Percentiles rank a stretch among this genome's conserved stretches.
These are phyloP conservation scores for Hypoxylon sp. DNA, from an alignment of 2,329 filamentous ascomycete genomes.

Conservation along the genomic window DNA sequence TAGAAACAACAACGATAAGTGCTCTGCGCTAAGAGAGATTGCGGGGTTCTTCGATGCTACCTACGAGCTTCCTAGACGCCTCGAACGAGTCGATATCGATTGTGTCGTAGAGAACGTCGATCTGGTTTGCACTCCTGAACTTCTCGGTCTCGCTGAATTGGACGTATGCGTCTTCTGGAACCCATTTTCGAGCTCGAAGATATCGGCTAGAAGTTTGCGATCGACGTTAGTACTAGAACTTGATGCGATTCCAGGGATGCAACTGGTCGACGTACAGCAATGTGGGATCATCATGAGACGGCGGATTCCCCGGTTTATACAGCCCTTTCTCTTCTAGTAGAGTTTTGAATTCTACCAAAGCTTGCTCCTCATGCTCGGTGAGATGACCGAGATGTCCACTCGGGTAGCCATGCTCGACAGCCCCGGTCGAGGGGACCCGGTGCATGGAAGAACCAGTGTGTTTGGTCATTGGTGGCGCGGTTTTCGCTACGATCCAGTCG, in stretches of 20 bases:
- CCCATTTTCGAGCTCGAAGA: conserved; percentile 86
- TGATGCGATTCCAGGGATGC: conserved; percentile 6
- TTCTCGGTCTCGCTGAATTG: conserved; percentile 92
- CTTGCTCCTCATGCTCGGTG: conserved; percentile 75
- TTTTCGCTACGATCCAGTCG: conserved; percentile 16
- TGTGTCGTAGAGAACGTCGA: conserved; percentile 85
- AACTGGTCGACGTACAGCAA: conserved; percentile 70
- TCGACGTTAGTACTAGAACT: conserved; percentile 33
- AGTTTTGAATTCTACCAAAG: conserved; percentile 79
- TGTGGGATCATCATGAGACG: conserved; percentile 80
- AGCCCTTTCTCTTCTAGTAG: conserved; percentile 75
- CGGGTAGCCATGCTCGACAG: conserved; percentile 70
- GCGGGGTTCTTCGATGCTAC: conserved; percentile 26
- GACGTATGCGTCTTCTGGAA: conserved; percentile 80
- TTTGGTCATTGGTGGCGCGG: conserved; percentile 42
- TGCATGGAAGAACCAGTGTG: conserved; percentile 47
- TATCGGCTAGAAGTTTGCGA: conserved; percentile 74
- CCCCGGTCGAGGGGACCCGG: conserved; percentile 53
- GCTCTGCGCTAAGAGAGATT: conserved; percentile 41
- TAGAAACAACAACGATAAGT: conserved; percentile 37
- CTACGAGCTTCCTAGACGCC: conserved; percentile 80
- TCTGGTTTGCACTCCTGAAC: conserved; percentile 84
- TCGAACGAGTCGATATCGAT: conserved; percentile 91
- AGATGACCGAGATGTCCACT: conserved; percentile 87
- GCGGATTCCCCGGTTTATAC: conserved; percentile 69